Conservation (phyloP, 257 asterid species). For the Thymus mandschuricus region DNA sequence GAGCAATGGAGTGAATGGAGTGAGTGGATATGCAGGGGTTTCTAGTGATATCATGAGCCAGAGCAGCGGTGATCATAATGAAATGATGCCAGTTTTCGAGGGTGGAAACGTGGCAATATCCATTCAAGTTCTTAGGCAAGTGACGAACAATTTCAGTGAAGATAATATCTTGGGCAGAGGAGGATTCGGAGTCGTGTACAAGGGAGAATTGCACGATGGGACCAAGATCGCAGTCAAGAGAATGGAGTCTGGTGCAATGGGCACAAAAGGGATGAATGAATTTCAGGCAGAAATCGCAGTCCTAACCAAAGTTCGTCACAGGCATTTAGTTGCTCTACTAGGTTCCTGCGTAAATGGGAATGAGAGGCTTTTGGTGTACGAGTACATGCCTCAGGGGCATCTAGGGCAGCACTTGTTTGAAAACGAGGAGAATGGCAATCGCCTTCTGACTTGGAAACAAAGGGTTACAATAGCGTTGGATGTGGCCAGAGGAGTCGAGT, state of each 20-base stretch:
- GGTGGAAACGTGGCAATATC: constrained; percentile 80
- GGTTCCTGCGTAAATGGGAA: constrained; percentile 84
- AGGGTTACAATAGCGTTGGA: constrained; percentile 87
- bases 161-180: constrained; percentile 81
- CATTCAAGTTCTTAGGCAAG: constrained; percentile 80
- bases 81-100: constrained; percentile 66
- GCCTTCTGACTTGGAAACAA: constrained; percentile 80
- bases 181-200: constrained; percentile 89
- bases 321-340: constrained; percentile 94
- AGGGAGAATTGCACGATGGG: constrained; percentile 92
- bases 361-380: constrained; percentile 94
- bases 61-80: constrained; percentile 75
- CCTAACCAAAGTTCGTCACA: constrained; percentile 88
- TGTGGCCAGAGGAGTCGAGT: constrained; percentile 94
- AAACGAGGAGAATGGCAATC: constrained; percentile 59
- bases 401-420: constrained; percentile 86
- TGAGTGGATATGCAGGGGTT: constrained; percentile 47
- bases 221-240: constrained; percentile 94
- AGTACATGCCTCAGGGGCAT: constrained; percentile 95
- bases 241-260: constrained; percentile 90
- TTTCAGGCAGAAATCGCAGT: constrained; percentile 94
- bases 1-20: constrained; percentile 40
- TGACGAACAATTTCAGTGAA: constrained; percentile 75
- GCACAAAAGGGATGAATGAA: constrained; percentile 89
- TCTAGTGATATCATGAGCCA: constrained; percentile 73